Conservation (phyloP, 768 basidiomycete species). For the Calocybe gangraenosa region DNA sequence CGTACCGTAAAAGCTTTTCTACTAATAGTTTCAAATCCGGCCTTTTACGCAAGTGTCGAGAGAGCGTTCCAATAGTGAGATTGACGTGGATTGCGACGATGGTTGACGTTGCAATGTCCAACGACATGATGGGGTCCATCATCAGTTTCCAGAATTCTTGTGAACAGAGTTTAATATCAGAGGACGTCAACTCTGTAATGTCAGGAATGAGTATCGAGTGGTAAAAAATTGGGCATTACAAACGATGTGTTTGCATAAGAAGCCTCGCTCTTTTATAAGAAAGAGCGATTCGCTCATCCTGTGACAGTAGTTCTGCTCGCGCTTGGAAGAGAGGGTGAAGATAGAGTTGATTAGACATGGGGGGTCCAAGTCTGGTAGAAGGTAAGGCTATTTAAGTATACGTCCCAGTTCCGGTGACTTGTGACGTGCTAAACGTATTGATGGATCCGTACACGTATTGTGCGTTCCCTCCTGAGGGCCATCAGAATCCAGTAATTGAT, state of each 20-base stretch:
- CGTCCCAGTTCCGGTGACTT: too few species aligned
- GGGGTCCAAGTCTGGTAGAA: neutral
- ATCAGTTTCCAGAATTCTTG: slow-evolving; percentile 50
- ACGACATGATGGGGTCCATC: slow-evolving; percentile 45
- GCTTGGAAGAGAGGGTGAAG: slow-evolving; percentile 43
- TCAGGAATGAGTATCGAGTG: slow-evolving; percentile 7
- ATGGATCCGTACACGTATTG: too few species aligned
- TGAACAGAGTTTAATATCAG: slow-evolving; percentile 46
- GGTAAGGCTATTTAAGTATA: too few species aligned
- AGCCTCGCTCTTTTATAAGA: slow-evolving; percentile 48
- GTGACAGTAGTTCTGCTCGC: slow-evolving; percentile 38
- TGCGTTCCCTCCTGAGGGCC: too few species aligned
- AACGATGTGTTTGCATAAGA: slow-evolving; percentile 47
- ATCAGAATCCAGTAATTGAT: too few species aligned
- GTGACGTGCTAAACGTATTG: too few species aligned
- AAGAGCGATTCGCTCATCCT: slow-evolving; percentile 42
- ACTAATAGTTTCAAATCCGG: slow-evolving; percentile 48
- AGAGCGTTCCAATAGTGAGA: slow-evolving; percentile 50
- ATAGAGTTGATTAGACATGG: slow-evolving; percentile 35
- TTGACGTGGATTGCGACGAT: slow-evolving; percentile 50
- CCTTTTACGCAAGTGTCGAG: slow-evolving; percentile 41
- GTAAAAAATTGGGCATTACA: slow-evolving; percentile 11
- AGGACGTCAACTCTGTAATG: slow-evolving; percentile 33
- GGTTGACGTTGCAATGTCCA: slow-evolving; percentile 51
- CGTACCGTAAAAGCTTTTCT: slow-evolving; percentile 44